Base-by-base conservation (phyloP, 2,329 filamentous ascomycete genomes). In the Fusarium albidum region DNA sequence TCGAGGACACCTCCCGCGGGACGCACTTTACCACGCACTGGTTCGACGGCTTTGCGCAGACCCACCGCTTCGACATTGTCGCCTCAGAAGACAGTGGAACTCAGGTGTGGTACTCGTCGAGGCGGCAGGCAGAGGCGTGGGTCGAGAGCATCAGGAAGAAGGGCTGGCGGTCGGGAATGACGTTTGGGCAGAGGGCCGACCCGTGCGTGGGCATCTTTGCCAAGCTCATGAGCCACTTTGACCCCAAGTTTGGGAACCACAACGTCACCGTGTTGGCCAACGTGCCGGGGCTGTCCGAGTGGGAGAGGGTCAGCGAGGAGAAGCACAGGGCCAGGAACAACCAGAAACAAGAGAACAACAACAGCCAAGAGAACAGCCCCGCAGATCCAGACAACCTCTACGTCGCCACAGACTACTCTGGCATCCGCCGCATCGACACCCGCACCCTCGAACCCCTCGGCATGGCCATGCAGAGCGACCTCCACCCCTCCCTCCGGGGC, bases 11-110 rank as follows among this genome's bases (percentile, higher is more conserved):
- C 1, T 72, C 82, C 3, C 77, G 78, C 4, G 84, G 85, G n/a
- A 82, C 79, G 0, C 86, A 87, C 65, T 76, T 79, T 27, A 78
- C 87, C 11, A 83, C 80, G 1, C 90, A 95, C 70, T 95, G 91
- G 91, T 95, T 95, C 62, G 91, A 95, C 68, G 89, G 89, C 6
- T 85, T 92, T 52, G 82, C 85, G 4, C 83, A 90, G 49, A 79
- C 85, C 1, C 89, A 94, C 73, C 85, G 83, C 25, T 94, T 94
- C 68, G 81, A 91, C 51, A 88, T 94, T 27, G 65, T 84, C 4
- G 68, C 80, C 0, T 57, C 77, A 0, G 64, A 68, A 2, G 64
- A 72, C 4, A 61, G 57, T 3, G 56, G 52, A 34, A 61, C 61
- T 1, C 53, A 65, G 0, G 87, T 93, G 3, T 75, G 81, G 18